Conservation (phyloP, 1,139 yeast genomes). For the Yamadazyma taylorii region DNA sequence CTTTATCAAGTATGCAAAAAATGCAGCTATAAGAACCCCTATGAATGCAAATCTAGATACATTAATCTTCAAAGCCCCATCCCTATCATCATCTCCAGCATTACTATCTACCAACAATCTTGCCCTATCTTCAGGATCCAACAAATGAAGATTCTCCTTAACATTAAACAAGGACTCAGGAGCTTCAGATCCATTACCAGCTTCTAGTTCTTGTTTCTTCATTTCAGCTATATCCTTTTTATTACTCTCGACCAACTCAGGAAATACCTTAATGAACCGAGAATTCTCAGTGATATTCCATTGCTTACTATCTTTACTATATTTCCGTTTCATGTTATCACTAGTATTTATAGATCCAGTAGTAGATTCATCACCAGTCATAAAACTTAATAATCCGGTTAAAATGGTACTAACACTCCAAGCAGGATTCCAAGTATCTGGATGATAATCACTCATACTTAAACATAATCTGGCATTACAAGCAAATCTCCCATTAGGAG, state of each 20-base stretch:
- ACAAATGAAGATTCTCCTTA: slow-evolving; percentile 24
- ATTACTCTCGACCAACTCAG: slow-evolving; percentile 61
- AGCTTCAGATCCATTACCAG: slow-evolving; percentile 11
- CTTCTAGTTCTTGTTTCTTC: slow-evolving; percentile 12
- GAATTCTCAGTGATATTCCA: slow-evolving; percentile 63
- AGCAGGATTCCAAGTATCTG: slow-evolving; percentile 93
- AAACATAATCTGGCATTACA: slow-evolving; percentile 80
- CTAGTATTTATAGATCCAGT: slow-evolving; percentile 42
- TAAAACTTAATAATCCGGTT: slow-evolving; percentile 81
- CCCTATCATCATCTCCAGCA: slow-evolving; percentile 7
- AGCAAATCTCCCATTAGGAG: slow-evolving; percentile 83
- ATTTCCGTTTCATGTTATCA: slow-evolving; percentile 35
- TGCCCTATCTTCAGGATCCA: slow-evolving; percentile 50
- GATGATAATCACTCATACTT: slow-evolving; percentile 90
- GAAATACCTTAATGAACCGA: slow-evolving; percentile 63
- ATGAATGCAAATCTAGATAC: slow-evolving; percentile 18
- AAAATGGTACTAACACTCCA: slow-evolving; percentile 90
- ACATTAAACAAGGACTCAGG: slow-evolving; percentile 22
- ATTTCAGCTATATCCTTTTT: slow-evolving; percentile 20
- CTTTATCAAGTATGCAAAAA: slow-evolving; percentile 25
- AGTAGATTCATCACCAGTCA: slow-evolving; percentile 60
- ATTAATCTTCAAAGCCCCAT: slow-evolving; percentile 7
- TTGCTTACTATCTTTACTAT: slow-evolving; percentile 53
- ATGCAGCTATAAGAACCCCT: slow-evolving; percentile 35
- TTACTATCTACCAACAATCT: slow-evolving; percentile 30